A percentile compares a stretch with the other conserved stretches of the same genome.
phyloP scores from a whole-genome alignment of 2,329 filamentous ascomycete genomes.

The Macrophomina phaseolina region DNA sequence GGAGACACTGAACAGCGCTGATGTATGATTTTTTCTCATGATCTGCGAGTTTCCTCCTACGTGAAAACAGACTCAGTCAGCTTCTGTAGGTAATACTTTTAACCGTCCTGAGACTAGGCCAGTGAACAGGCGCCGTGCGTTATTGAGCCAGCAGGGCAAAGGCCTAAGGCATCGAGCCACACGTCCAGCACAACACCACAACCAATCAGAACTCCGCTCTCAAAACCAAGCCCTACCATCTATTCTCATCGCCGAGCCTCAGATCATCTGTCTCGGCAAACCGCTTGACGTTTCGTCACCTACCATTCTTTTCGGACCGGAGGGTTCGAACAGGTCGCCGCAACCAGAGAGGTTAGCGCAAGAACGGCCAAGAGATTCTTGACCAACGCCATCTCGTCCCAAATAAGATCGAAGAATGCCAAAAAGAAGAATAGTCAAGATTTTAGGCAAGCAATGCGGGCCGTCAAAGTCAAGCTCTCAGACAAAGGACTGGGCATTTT shows the following conservation, averaged over 20 bases:
- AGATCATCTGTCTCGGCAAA: background rate
- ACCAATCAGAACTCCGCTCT: background rate
- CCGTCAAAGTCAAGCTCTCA: background rate
- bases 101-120: background rate
- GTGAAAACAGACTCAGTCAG: constrained; percentile 28
- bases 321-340: constrained; percentile 8
- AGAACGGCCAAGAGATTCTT: constrained; percentile 14
- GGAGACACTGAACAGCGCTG: constrained; percentile 43
- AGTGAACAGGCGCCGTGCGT: too few species aligned
- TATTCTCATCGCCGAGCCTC: too few species aligned
- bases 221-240: too few species aligned
- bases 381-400: background rate
- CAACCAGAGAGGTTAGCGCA: constrained; percentile 9
- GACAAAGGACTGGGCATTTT: background rate
- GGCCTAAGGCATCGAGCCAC: too few species aligned
- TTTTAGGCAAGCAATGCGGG: background rate
- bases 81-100: constrained; percentile 29
- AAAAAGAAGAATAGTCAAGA: background rate
- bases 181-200: background rate
- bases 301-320: constrained; percentile 25
- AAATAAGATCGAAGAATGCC: too few species aligned
- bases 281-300: background rate
- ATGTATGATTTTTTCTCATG: constrained; percentile 42
- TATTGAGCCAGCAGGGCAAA: background rate
- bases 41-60: constrained; percentile 3